phyloP scores from a whole-genome alignment of 176 grass and related monocot species.

The Cymbopogon citratus region DNA sequence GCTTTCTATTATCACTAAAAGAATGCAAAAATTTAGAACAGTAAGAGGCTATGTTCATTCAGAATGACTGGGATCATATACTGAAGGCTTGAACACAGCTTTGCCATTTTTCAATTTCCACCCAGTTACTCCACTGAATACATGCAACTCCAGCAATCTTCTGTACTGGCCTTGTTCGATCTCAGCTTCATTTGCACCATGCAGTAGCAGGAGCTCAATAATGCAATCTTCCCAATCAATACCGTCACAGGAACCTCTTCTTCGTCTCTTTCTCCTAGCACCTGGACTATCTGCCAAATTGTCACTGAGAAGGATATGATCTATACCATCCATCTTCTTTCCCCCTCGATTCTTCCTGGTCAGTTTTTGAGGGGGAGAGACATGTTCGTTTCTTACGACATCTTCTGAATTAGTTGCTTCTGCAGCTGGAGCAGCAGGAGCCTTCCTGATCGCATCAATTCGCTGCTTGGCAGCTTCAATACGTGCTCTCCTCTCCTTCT shows the following conservation, averaged over 20 bases:
- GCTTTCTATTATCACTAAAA: slow-evolving; percentile 8
- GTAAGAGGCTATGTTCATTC: slow-evolving; percentile 9
- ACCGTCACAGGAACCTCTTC: slow-evolving; percentile 18
- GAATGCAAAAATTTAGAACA: neutral
- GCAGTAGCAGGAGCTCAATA: slow-evolving; percentile 75
- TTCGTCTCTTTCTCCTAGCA: slow-evolving; percentile 23
- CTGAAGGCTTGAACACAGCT: neutral
- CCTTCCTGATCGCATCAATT: slow-evolving; percentile 67
- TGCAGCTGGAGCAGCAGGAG: slow-evolving; percentile 6
- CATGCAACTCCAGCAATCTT: slow-evolving; percentile 73
- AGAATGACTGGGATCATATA: neutral
- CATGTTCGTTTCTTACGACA: slow-evolving; percentile 18
- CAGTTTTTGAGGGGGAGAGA: slow-evolving; percentile 11
- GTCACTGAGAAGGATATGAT: neutral
- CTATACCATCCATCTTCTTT: slow-evolving; percentile 26
- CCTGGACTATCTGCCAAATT: neutral
- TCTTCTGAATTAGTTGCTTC: slow-evolving; percentile 6
- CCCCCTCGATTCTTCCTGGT: slow-evolving; percentile 15
- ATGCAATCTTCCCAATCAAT: slow-evolving; percentile 88
- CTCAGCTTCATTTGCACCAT: slow-evolving; percentile 65
- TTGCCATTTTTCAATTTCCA: slow-evolving; percentile 11
- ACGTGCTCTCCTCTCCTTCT: slow-evolving; percentile 56
- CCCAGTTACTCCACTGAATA: slow-evolving; percentile 39
- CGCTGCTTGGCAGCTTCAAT: slow-evolving; percentile 72
- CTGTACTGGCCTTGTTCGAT: slow-evolving; percentile 93